A percentile compares a stretch with the other conserved stretches of the same genome.
phyloP scores from a whole-genome alignment of 2,329 filamentous ascomycete species.

The Trichoderma endophyticum region DNA sequence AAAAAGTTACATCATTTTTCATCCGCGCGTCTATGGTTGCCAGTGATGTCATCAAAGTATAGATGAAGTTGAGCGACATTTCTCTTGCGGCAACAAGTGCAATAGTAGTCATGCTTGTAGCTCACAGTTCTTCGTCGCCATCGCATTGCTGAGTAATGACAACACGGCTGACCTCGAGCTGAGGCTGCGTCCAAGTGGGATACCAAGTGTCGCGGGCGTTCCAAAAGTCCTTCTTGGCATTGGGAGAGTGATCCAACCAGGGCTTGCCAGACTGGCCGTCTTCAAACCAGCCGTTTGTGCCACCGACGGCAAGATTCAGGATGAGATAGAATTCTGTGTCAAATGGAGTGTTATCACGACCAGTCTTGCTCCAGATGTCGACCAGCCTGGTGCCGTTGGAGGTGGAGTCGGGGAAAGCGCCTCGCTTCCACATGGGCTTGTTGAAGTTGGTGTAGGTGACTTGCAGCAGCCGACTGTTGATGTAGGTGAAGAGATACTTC shows the following conservation, averaged over 20 bases:
- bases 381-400: slow-evolving; percentile 62
- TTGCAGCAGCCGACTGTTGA: slow-evolving; percentile 76
- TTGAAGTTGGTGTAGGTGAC: slow-evolving; percentile 77
- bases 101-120: not conserved
- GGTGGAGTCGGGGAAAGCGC: slow-evolving; percentile 61
- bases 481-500: slow-evolving; percentile 84
- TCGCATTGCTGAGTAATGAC: slow-evolving; percentile 69
- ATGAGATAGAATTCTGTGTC: slow-evolving; percentile 75
- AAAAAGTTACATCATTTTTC: not conserved
- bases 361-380: slow-evolving; percentile 63
- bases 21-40: not conserved
- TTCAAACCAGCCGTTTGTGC: slow-evolving; percentile 80
- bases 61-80: not conserved
- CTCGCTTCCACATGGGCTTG: slow-evolving; percentile 64
- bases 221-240: slow-evolving; percentile 76
- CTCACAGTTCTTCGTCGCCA: slow-evolving; percentile 52
- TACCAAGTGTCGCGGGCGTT: slow-evolving; percentile 61
- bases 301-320: slow-evolving; percentile 71
- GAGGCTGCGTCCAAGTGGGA: slow-evolving; percentile 67
- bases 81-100: not conserved
- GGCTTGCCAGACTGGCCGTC: slow-evolving; percentile 71
- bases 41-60: not conserved
- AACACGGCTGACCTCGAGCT: slow-evolving; percentile 68
- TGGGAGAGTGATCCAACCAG: slow-evolving; percentile 68
- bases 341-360: slow-evolving; percentile 64